Base-by-base conservation (phyloP, 1,284 basidiomycete genomes). In the Cryptococcus sp. region DNA sequence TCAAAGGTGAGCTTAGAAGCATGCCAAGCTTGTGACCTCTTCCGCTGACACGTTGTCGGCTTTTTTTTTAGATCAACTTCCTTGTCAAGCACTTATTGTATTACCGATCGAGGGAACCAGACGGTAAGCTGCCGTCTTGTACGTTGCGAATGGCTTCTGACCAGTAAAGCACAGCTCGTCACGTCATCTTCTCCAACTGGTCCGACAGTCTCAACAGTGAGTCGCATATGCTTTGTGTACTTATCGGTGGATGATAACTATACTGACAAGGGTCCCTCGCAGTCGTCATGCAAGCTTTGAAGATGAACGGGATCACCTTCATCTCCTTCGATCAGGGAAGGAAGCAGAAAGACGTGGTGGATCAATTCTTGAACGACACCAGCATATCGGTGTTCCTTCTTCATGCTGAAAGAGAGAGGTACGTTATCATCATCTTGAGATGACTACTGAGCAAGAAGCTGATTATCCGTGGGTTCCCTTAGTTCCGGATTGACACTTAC, bases 181-280 rank as follows among this genome's bases (percentile, higher is more conserved):
- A 79, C 53, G 73, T 78, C 52, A 71, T 79, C 47, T 76, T 79
- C 60, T 75, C 74, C 11, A 78, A 79, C 51, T 75, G 77, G 72
- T 70, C 65, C 1, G 75, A 78, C 59, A 69, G 68, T 55, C 60
- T 76, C 17, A 68, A 62, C 56, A 76, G 69, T 77, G 54, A 69
- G 72, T 59, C 15, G 8, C 42, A 42, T 22, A 45, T n/a, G 6
- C 8, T 10, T 15, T 22, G 42, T 7, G 6, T 11, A 45, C 42
- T 19, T 45, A 13, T 13, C n/a, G n/a, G 42, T 15, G 2, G 16
- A n/a, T 44, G 42, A 5, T 45, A 8, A 2, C 5, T 4, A 45
- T 45, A 6, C n/a, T 22, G n/a, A n/a, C 42, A n/a, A 45, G 15
- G 6, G 50, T 39, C 47, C 13, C 42, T 48, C 44, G 31, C 51